These are phyloP conservation scores for Dothiorella sarmentorum DNA, from an alignment of 2,329 filamentous ascomycete species.

Conservation along the genomic window DNA sequence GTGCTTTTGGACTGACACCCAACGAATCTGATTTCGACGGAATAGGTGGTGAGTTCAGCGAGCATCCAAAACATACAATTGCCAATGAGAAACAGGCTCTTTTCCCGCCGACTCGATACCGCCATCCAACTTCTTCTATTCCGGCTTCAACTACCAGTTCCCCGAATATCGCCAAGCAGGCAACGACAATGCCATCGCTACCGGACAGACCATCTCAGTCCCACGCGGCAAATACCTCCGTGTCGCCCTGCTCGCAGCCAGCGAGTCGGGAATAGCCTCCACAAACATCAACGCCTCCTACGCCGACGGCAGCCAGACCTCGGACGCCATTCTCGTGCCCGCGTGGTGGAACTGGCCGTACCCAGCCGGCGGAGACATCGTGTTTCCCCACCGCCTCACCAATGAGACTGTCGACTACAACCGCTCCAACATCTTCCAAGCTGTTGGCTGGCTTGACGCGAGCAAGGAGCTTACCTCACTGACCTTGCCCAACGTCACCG, in stretches of 20 bases:
- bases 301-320: slow-evolving; percentile 34
- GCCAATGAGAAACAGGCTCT: slow-evolving; percentile 10
- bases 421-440: slow-evolving; percentile 41
- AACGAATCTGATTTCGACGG: slow-evolving; percentile 21
- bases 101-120: slow-evolving; percentile 39
- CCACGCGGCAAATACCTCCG: slow-evolving; percentile 36
- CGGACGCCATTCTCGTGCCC: slow-evolving; percentile 34
- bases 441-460: slow-evolving; percentile 39
- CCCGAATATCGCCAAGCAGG: slow-evolving; percentile 31
- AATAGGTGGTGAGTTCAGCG: not conserved
- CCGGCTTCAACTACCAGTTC: slow-evolving; percentile 37
- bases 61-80: not conserved
- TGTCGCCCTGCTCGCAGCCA: slow-evolving; percentile 40
- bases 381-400: slow-evolving; percentile 39
- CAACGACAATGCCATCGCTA: slow-evolving; percentile 38
- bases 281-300: slow-evolving; percentile 39
- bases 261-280: slow-evolving; percentile 38
- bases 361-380: slow-evolving; percentile 40
- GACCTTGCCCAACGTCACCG: slow-evolving; percentile 36
- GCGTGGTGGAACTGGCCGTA: slow-evolving; percentile 42
- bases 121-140: slow-evolving; percentile 34
- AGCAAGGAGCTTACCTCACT: slow-evolving; percentile 38
- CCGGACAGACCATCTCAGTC: slow-evolving; percentile 35
- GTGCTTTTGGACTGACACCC: slow-evolving; percentile 19
- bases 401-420: slow-evolving; percentile 38